phyloP scores from a whole-genome alignment of 306 rosid species.

The Begonia peltatifolia region DNA sequence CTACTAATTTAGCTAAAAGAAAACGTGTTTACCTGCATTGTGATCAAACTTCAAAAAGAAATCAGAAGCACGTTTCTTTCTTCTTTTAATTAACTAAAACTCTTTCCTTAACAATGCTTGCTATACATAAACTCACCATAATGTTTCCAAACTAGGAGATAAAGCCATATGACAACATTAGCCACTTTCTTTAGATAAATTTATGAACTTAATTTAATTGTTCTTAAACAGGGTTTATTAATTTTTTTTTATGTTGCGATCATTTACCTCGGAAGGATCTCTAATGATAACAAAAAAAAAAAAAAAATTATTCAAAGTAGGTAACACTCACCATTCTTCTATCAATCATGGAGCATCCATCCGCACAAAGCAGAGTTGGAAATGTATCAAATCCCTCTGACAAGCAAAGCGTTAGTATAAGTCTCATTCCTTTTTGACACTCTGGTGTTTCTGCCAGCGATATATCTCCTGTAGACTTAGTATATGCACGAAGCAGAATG shows the following conservation, averaged over 20 bases:
- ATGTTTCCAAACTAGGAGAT: too few species aligned
- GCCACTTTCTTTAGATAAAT: not conserved
- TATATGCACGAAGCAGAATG: slow-evolving; percentile 15
- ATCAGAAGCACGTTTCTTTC: too few species aligned
- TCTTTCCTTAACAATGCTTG: too few species aligned
- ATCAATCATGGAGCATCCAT: slow-evolving; percentile 17
- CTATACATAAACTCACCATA: too few species aligned
- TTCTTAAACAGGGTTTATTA: not conserved
- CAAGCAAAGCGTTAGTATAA: slow-evolving; percentile 11
- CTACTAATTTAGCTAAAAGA: too few species aligned
- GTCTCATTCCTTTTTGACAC: slow-evolving; percentile 16
- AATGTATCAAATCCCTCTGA: slow-evolving; percentile 14
- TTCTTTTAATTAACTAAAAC: too few species aligned
- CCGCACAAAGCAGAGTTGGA: slow-evolving; percentile 15
- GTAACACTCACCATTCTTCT: slow-evolving; percentile 9
- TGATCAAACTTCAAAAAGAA: too few species aligned
- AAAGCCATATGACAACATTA: too few species aligned
- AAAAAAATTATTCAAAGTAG: not conserved
- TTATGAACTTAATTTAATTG: not conserved
- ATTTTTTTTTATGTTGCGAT: not conserved
- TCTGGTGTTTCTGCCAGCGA: slow-evolving; percentile 15
- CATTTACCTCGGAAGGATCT: not conserved
- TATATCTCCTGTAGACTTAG: slow-evolving; percentile 13
- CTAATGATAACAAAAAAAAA: not conserved
- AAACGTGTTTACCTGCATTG: too few species aligned